Evolutionary conservation across 257 asterid genomes (phyloP).

Genomic region (Scutellaria galericulata): DNA sequence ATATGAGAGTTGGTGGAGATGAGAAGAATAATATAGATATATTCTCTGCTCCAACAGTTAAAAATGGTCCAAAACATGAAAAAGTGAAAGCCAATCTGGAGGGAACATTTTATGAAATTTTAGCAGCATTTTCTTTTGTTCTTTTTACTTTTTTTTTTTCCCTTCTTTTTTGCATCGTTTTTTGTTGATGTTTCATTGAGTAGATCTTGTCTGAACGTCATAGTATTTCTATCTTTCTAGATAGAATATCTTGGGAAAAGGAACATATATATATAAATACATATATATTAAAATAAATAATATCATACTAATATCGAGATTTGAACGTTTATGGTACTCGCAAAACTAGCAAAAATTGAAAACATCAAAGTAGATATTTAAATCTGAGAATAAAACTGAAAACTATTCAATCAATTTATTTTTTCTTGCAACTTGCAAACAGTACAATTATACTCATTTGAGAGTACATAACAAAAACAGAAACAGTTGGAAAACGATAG

Average conservation of each 20-base stretch:
- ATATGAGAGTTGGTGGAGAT: neutral
- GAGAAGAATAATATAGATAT: slow-evolving; percentile 6
- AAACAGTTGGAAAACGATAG: slow-evolving; percentile 11
- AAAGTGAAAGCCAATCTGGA: slow-evolving; percentile 31
- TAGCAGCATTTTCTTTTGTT: slow-evolving; percentile 25
- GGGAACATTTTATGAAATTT: slow-evolving; percentile 38
- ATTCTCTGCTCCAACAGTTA: slow-evolving; percentile 23
- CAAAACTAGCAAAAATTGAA: too few relatives aligned
- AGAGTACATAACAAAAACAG: neutral
- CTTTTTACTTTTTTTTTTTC: neutral
- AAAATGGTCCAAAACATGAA: slow-evolving; percentile 14
- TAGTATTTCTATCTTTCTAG: neutral
- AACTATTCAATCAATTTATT: neutral
- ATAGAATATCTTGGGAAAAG: slow-evolving; percentile 13
- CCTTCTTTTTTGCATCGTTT: neutral
- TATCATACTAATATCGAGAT: too few relatives aligned
- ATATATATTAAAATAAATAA: neutral
- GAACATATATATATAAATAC: neutral
- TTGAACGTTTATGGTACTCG: too few relatives aligned
- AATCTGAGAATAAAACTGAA: slow-evolving; percentile 1
- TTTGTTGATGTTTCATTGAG: slow-evolving; percentile 19
- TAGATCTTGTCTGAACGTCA: neutral
- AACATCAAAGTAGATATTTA: too few relatives aligned
- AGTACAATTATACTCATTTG: neutral
- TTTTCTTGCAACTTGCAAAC: neutral